Evolutionary conservation across 257 asterid genomes (phyloP), one percentile per base, ranked within the genome.

Genomic region (Solanum bulbocastanum): DNA sequence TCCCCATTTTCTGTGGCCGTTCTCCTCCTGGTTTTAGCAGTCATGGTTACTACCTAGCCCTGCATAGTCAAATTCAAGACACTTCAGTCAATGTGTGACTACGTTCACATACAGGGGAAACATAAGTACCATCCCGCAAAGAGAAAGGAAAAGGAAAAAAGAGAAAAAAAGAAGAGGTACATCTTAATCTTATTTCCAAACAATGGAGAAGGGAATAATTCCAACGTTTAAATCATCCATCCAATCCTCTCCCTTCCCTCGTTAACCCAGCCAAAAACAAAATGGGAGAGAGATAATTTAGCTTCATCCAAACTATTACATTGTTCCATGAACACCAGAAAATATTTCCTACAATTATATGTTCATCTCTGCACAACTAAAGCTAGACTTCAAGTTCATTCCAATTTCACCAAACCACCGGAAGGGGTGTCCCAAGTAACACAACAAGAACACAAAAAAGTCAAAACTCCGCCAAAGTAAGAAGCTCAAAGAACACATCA

Each of bases 1-100:
- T 95, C 98, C 10, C 98, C 98, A 90, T 92, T 94, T 86, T 94
- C 98, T 3, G 92, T 56, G 74, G 88, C 94, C 13, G 74, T 90
- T 90, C 95, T 93, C 96, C 94, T 95, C 90, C 91, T 94, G 23
- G 94, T 52, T 92, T 94, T 94, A 83, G 92, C 86, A 86, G 86
- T 92, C 99, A 96, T 96, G 76, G 35, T 89, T 84, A 49, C 81
- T 87, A 86, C 71, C 87, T 62, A 4, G 52, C 36, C 83, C 90
- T 68, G 84, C 56, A 86, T 49, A 84, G 44, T 5, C 1, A 81
- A 46, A 2, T 27, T 44, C 6, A 44, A 81, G 85, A 46, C 0
- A 46, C 39, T 27, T 81, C 40, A 44, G 40, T 3, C 6, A 81
- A 10, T 27, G 25, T 44, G 68, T 81, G 85, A 3, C 27, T 42